Evolutionary conservation across 2,329 filamentous ascomycete genomes (phyloP), one percentile per base, ranked within the genome.

Genomic region (Talaromyces pinophilus): DNA sequence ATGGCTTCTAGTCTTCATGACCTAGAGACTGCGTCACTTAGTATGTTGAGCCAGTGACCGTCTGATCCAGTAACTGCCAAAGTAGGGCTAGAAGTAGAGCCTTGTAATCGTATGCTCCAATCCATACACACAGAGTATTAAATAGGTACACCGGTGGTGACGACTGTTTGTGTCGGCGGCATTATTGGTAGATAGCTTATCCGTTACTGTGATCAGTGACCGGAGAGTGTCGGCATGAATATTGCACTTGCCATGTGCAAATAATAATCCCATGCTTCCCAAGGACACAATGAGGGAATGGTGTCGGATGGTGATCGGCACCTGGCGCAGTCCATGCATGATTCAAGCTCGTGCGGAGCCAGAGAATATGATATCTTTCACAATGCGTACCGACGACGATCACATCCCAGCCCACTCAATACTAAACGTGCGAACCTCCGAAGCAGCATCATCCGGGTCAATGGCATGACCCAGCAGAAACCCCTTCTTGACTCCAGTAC

Each of bases 361-460:
- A 52, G 19, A 13, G 17, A 35, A 17, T 3, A 25, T 57, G n/a
- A 57, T 57, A 40, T 40, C 11, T 40, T 28, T 38, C 10, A 4
- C 11, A 55, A 3, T 57, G 33, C 15, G 13, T 40, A 10, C 2
- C 22, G 6, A 22, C 17, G 46, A 33, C 30, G 17, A 59, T 86
- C 85, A 97, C 89, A 97, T 95, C 35, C 91, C 93, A 63, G 92
- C 93, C 94, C 93, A 97, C 80, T 97, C 93, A 63, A 97, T 86
- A 71, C 91, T 93, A 74, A 96, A 97, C 0, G 90, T 87, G 70
- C 91, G 85, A 25, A 94, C 79, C 38, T 69, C 74, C 22, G 71
- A 63, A 65, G 72, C 64, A 17, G 75, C 71, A 11, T 75, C 76
- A 40, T 81, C 77, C 46, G 73, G 75, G 1, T 76, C 73, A 8